Evolutionary conservation across 345 rosid genomes (phyloP).

Genomic region (Brassica carinata): DNA sequence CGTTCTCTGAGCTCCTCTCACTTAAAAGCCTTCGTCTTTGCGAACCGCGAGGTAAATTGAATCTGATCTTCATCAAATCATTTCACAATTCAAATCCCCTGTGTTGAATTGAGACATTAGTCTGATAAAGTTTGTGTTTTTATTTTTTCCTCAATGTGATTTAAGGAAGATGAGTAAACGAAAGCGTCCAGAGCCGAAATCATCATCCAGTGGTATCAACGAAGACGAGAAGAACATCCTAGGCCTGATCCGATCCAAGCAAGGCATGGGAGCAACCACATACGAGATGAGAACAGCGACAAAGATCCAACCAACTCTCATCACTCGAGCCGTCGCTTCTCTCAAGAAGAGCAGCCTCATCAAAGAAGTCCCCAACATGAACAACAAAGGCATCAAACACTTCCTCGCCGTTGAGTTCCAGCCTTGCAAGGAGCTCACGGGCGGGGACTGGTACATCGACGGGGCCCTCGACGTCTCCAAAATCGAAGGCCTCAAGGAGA

Average conservation of each 20-base stretch:
- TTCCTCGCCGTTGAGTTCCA: conserved; percentile 62
- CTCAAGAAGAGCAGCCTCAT: conserved; percentile 54
- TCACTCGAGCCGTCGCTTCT: conserved; percentile 46
- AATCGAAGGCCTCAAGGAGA: conserved; percentile 46
- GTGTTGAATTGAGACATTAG: neutral
- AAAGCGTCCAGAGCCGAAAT: conserved; percentile 50
- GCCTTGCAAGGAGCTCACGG: conserved; percentile 68
- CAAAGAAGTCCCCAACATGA: conserved; percentile 67
- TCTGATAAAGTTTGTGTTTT: neutral
- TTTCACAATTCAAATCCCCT: neutral
- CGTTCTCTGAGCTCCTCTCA: neutral
- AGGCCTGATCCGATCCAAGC: conserved; percentile 51
- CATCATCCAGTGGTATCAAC: conserved; percentile 41
- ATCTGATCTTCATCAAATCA: conserved; percentile 5
- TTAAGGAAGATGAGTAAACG: conserved; percentile 46
- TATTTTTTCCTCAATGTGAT: neutral
- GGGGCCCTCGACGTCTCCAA: conserved; percentile 57
- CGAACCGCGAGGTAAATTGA: conserved; percentile 16
- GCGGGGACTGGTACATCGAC: conserved; percentile 75
- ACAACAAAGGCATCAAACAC: conserved; percentile 58
- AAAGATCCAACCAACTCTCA: conserved; percentile 36
- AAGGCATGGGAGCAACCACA: conserved; percentile 62
- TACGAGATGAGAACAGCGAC: conserved; percentile 54
- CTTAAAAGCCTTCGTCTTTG: neutral
- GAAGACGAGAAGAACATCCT: conserved; percentile 56